Evolutionary conservation across 352 stramenopile genomes (phyloP).

Genomic region (Plasmopara viticola): DNA sequence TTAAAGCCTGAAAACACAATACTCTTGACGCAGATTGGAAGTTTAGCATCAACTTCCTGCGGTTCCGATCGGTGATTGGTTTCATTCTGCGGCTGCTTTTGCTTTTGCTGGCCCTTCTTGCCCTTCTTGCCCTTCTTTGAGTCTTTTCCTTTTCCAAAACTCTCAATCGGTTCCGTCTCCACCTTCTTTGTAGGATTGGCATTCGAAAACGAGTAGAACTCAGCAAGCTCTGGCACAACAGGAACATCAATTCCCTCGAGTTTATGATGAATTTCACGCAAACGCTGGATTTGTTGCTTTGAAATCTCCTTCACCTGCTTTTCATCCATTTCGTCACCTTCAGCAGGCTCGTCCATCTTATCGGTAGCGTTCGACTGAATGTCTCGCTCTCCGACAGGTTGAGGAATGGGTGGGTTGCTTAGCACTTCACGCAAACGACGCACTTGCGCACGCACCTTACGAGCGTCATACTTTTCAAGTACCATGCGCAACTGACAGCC

Average conservation of each 20-base stretch:
- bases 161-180: slow-evolving; percentile 16
- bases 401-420: slow-evolving; percentile 77
- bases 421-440: slow-evolving; percentile 79
- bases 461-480: slow-evolving; percentile 82
- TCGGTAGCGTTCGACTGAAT: slow-evolving; percentile 14
- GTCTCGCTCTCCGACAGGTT: slow-evolving; percentile 24
- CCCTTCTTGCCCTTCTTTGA: slow-evolving; percentile 36
- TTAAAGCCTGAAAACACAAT: slow-evolving; percentile 94
- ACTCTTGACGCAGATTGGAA: slow-evolving; percentile 83
- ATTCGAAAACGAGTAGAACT: slow-evolving; percentile 59
- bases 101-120: slow-evolving; percentile 33
- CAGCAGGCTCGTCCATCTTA: slow-evolving; percentile 15
- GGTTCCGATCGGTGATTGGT: slow-evolving; percentile 29
- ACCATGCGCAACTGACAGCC: slow-evolving; percentile 68
- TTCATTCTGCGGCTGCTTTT: slow-evolving; percentile 23
- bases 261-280: slow-evolving; percentile 80
- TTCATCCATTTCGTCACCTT: slow-evolving; percentile 26
- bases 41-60: slow-evolving; percentile 39
- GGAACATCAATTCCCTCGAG: slow-evolving; percentile 72
- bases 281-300: slow-evolving; percentile 70
- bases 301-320: slow-evolving; percentile 70
- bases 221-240: slow-evolving; percentile 45
- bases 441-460: slow-evolving; percentile 78
- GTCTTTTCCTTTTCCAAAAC: slow-evolving; percentile 27
- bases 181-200: slow-evolving; percentile 6